Conservation (phyloP, 106 monocot genomes). For the Vanilla planifolia region DNA sequence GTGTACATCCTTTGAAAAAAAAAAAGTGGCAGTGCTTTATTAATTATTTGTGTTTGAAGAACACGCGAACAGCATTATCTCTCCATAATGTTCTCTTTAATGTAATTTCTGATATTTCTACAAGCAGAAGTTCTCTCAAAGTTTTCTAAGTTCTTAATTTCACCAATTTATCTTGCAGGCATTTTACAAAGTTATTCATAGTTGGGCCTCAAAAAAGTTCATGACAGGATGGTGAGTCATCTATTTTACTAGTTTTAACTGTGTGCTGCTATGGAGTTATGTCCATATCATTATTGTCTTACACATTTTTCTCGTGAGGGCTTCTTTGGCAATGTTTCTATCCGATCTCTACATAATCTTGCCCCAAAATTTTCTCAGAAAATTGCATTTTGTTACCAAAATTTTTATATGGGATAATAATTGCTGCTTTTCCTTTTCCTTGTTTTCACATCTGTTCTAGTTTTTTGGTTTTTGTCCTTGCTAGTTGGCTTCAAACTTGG, state of each 20-base stretch:
- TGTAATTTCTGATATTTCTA: too few relatives aligned
- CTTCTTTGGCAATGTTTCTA: background rate
- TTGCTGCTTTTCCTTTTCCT: too few relatives aligned
- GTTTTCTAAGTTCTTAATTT: slow-evolving; percentile 1
- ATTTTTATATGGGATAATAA: background rate
- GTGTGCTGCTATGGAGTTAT: background rate
- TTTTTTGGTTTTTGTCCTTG: background rate
- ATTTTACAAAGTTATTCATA: slow-evolving; percentile 24
- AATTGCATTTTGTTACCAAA: background rate
- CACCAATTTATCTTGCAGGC: slow-evolving; percentile 9
- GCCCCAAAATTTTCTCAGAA: background rate
- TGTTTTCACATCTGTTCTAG: too few relatives aligned
- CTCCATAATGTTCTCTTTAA: too few relatives aligned
- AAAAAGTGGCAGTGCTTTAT: too few relatives aligned
- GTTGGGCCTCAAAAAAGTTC: slow-evolving; percentile 31
- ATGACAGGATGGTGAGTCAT: slow-evolving; percentile 24
- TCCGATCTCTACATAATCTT: background rate
- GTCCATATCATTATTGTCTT: background rate
- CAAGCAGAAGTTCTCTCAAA: too few relatives aligned
- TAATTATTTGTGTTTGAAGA: too few relatives aligned
- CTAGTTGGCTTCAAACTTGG: background rate
- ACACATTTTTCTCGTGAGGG: background rate
- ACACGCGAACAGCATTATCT: too few relatives aligned
- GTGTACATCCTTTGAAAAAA: too few relatives aligned
- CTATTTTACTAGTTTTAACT: background rate